Conservation (phyloP, 2,329 filamentous ascomycete genomes). For the Aspergillus oerlinghausenensis region DNA sequence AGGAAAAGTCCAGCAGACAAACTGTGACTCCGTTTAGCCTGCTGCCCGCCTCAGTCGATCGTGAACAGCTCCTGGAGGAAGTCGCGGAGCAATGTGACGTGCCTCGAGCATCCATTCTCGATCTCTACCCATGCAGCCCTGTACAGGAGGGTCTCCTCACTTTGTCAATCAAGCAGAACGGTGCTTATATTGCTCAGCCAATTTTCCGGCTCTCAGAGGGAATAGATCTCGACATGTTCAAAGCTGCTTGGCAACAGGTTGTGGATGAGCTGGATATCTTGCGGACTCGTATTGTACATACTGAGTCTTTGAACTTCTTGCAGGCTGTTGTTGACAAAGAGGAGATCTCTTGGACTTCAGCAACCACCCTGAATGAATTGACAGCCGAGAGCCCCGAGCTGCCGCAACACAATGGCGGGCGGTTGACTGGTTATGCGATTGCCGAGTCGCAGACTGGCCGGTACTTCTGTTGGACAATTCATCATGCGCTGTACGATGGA, state of each 20-base stretch:
- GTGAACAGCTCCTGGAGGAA: constrained; percentile 23
- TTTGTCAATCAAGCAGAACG: constrained; percentile 44
- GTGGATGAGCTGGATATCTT: constrained; percentile 45
- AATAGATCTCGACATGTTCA: constrained; percentile 42
- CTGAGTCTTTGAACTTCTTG: constrained; percentile 31
- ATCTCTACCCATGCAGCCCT: constrained; percentile 43
- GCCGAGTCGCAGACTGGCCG: constrained; percentile 20
- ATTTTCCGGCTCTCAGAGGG: constrained; percentile 36
- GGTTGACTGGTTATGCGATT: constrained; percentile 33
- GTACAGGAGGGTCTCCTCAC: constrained; percentile 46
- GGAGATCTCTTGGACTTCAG: constrained; percentile 32
- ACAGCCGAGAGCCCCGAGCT: constrained; percentile 21
- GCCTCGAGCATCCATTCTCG: constrained; percentile 24
- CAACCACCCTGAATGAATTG: constrained; percentile 23
- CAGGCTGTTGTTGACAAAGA: constrained; percentile 38
- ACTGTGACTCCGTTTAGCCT: constrained; percentile 25
- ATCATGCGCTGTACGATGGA: constrained; percentile 52
- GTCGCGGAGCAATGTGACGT: constrained; percentile 29
- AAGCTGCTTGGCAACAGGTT: constrained; percentile 43
- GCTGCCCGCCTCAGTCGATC: constrained; percentile 16
- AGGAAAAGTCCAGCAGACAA: background rate
- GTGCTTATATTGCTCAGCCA: constrained; percentile 47
- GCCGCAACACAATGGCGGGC: constrained; percentile 32
- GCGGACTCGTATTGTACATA: constrained; percentile 45
- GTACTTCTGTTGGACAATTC: constrained; percentile 48